Conservation (phyloP, 2,329 filamentous ascomycete species). For the Xylaria sp. region DNA sequence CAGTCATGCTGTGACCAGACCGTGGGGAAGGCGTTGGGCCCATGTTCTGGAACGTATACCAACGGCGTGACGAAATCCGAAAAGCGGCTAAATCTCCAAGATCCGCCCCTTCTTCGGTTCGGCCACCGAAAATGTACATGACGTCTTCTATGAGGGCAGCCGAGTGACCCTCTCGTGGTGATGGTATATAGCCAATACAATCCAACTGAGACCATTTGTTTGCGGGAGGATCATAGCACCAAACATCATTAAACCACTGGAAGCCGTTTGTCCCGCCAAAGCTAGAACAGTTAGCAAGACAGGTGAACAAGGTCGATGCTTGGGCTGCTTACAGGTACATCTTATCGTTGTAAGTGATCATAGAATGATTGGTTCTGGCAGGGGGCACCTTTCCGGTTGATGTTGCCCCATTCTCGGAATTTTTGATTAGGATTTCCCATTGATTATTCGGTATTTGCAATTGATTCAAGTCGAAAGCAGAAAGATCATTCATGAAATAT, state of each 20-base stretch:
- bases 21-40: slow-evolving; percentile 91
- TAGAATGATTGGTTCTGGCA: slow-evolving; percentile 91
- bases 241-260: slow-evolving; percentile 99
- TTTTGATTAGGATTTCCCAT: slow-evolving; percentile 92
- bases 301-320: not conserved
- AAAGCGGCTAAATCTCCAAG: slow-evolving; percentile 91
- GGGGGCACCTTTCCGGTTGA: slow-evolving; percentile 77
- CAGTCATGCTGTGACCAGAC: slow-evolving; percentile 97
- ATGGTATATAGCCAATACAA: slow-evolving; percentile 97
- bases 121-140: slow-evolving; percentile 98
- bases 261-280: slow-evolving; percentile 97
- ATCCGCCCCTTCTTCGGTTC: slow-evolving; percentile 92
- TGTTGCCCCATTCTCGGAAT: slow-evolving; percentile 70
- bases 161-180: slow-evolving; percentile 92
- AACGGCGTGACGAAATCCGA: slow-evolving; percentile 79
- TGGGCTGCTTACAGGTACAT: slow-evolving; percentile 83
- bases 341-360: slow-evolving; percentile 91
- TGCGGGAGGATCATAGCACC: slow-evolving; percentile 86
- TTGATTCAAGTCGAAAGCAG: slow-evolving; percentile 95
- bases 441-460: slow-evolving; percentile 89
- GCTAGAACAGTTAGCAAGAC: slow-evolving; percentile 55
- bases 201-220: slow-evolving; percentile 91
- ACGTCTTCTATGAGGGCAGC: slow-evolving; percentile 94
- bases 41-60: slow-evolving; percentile 99
- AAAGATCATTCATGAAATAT: slow-evolving; percentile 96